A percentile compares a stretch with the other conserved stretches of the same genome.
Conservation (phyloP, 257 asterid genomes). For the Plantago elongata region DNA sequence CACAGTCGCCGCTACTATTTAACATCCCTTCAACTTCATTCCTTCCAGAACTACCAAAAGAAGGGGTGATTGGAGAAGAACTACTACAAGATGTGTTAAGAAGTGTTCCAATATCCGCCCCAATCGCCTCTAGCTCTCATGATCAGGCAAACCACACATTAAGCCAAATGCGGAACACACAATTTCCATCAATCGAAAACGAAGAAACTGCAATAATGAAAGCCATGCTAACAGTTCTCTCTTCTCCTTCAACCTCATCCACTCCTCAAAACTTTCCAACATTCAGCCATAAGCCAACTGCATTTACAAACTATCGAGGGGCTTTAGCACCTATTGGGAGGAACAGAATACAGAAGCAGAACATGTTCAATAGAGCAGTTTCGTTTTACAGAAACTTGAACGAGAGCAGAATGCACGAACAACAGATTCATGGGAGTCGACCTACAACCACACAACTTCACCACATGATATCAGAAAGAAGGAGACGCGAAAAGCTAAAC, state of each 20-base stretch:
- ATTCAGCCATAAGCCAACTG: slow-evolving; percentile 26
- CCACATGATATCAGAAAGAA: slow-evolving; percentile 72
- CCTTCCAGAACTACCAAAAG: slow-evolving; percentile 22
- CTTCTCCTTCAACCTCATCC: slow-evolving; percentile 27
- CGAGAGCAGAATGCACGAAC: slow-evolving; percentile 24
- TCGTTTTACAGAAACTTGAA: slow-evolving; percentile 42
- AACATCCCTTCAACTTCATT: slow-evolving; percentile 27
- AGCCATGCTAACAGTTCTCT: slow-evolving; percentile 60
- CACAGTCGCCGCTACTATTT: slow-evolving; percentile 39
- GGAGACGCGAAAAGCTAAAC: slow-evolving; percentile 56
- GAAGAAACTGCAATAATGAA: slow-evolving; percentile 53
- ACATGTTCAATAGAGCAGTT: slow-evolving; percentile 45
- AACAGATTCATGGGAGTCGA: slow-evolving; percentile 23
- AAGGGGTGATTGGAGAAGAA: slow-evolving; percentile 10
- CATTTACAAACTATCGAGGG: slow-evolving; percentile 41
- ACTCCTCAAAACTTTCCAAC: slow-evolving; percentile 10
- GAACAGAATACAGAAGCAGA: slow-evolving; percentile 23
- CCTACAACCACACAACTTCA: slow-evolving; percentile 47
- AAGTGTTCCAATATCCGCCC: not conserved
- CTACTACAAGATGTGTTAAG: not conserved
- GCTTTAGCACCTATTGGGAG: slow-evolving; percentile 2
- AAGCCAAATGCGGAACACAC: slow-evolving; percentile 27
- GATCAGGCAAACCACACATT: slow-evolving; percentile 19
- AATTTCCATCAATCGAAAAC: slow-evolving; percentile 39
- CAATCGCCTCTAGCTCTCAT: slow-evolving; percentile 10